Conservation (phyloP, 768 basidiomycete genomes). For the Boletellus sp. region DNA sequence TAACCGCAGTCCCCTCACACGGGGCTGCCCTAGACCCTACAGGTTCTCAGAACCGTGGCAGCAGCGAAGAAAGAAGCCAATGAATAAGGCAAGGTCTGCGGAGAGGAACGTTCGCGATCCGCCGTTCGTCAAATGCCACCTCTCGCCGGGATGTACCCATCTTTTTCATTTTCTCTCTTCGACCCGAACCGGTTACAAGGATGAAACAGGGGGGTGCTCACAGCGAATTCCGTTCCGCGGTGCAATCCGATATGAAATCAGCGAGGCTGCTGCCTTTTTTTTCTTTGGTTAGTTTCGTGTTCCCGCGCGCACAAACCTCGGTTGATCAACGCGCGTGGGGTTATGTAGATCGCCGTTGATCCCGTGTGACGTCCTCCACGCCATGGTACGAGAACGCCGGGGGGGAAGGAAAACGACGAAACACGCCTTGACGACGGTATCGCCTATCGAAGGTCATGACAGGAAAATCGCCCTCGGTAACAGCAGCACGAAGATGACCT, state of each 20-base stretch:
- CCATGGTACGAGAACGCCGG: neutral
- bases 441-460: neutral
- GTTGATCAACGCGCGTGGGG: slow-evolving; percentile 13
- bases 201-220: slow-evolving; percentile 20
- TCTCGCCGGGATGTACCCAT: no score
- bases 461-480: neutral
- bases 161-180: slow-evolving; percentile 4
- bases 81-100: no score
- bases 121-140: no score
- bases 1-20: slow-evolving; percentile 5
- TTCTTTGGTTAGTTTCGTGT: neutral
- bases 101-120: no score
- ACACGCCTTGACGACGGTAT: no score
- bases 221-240: slow-evolving; percentile 6
- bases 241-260: slow-evolving; percentile 19
- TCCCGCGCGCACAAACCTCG: neutral
- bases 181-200: slow-evolving; percentile 6
- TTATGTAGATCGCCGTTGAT: slow-evolving; percentile 11
- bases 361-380: neutral
- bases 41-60: no score
- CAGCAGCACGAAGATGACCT: neutral
- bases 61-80: no score
- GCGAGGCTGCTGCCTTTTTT: neutral
- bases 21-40: slow-evolving; percentile 15
- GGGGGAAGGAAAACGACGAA: neutral